A percentile compares a stretch with the other conserved stretches of the same genome.
Conservation (phyloP, 2,329 filamentous ascomycete genomes). For the Aspergillus amoenus region DNA sequence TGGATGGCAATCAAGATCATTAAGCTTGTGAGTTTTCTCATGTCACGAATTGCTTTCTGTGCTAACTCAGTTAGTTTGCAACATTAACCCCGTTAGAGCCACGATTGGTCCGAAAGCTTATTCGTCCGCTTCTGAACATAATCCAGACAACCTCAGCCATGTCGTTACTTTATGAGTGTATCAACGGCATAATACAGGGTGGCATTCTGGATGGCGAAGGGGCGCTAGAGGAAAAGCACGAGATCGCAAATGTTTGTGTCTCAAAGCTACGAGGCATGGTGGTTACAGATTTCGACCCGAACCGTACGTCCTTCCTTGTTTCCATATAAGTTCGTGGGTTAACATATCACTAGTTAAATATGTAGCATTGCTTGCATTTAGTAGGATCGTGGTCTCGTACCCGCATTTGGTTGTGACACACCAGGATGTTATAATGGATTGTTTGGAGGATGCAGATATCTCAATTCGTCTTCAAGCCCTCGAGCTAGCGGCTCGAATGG, state of each 20-base stretch:
- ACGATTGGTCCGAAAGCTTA: conserved; percentile 81
- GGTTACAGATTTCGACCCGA: conserved; percentile 87
- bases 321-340: neutral
- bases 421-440: conserved; percentile 94
- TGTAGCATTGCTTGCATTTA: conserved; percentile 90
- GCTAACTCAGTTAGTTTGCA: conserved; percentile 67
- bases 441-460: conserved; percentile 92
- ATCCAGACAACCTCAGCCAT: conserved; percentile 95
- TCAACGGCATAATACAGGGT: conserved; percentile 96
- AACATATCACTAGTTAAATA: conserved; percentile 73
- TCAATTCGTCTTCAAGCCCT: conserved; percentile 92
- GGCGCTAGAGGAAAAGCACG: conserved; percentile 77
- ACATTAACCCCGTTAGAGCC: conserved; percentile 91
- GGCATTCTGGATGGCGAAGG: conserved; percentile 85
- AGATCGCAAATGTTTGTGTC: conserved; percentile 89
- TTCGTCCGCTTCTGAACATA: conserved; percentile 86
- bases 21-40: conserved; percentile 67
- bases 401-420: conserved; percentile 86
- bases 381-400: conserved; percentile 88
- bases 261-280: conserved; percentile 93
- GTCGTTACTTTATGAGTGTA: conserved; percentile 98
- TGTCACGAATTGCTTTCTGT: conserved; percentile 9
- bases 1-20: conserved; percentile 99
- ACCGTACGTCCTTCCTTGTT: conserved; percentile 60
- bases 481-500: conserved; percentile 90